Evolutionary conservation across 495 filamentous ascomycete species (phyloP), one percentile per base, ranked within the genome.

Genomic region (Podospora tetraspora): DNA sequence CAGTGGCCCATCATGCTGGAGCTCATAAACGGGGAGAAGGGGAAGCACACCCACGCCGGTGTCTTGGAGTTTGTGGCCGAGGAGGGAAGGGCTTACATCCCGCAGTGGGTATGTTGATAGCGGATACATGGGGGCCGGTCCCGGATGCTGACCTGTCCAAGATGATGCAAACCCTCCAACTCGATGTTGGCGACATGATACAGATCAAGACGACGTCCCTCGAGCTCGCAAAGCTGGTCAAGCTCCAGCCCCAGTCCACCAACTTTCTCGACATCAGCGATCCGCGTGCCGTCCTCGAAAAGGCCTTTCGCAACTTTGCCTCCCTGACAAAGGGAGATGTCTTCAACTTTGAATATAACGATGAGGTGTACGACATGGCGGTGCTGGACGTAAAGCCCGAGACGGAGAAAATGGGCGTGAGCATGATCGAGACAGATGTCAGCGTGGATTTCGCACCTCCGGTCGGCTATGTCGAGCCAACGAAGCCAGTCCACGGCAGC

Each of bases 1-100:
- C 93, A 95, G 70, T 99, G 97, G 81, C 95, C 95, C 0, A 96
- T 99, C 86, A 85, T 98, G 67, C 94, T 99, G 76, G 93, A 98
- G 85, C 84, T 99, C 32, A 88, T 89, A 66, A 98, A 98, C 77
- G 93, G 94, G 4, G 85, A 88, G 22, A 89, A 88, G 75, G 88
- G 88, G 19, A 89, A 82, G 70, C 87, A 88, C 76, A 92, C 93
- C 24, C 96, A 99, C 80, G 93, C 91, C 8, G 95, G 95, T 80
- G 96, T 98, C 61, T 79, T 99, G 69, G 95, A 99, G 76, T 99
- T 99, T 75, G 93, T 97, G 66, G 95, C 95, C 11, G 95, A 98
- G 76, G 95, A 99, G 78, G 95, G 95, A 30, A 91, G 95, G 75
- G 92, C 96, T 8, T 99, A 99, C 81, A 81, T 99, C 66, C 95